Percentiles rank a stretch among this genome's conserved stretches.
These are phyloP conservation scores for Tricholoma terreum DNA, from an alignment of 768 basidiomycete genomes.

Conservation along the genomic window DNA sequence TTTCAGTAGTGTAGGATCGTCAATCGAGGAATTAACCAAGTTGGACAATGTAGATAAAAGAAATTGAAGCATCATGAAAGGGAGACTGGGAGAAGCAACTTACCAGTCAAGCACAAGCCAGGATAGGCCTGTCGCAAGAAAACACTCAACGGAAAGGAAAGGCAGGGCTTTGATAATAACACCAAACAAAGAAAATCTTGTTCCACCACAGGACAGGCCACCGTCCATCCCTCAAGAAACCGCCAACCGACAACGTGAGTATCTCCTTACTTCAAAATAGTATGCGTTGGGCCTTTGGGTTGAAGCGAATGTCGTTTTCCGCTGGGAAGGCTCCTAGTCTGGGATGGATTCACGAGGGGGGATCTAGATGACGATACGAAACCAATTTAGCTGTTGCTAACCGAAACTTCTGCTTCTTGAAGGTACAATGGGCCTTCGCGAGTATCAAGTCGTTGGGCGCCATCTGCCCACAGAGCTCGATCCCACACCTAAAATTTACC, in stretches of 20 bases:
- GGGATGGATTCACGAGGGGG: slow-evolving; percentile 25
- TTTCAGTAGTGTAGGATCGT: not conserved
- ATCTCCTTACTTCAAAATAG: not conserved
- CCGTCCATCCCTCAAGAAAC: slow-evolving; percentile 31
- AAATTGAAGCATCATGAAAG: not conserved
- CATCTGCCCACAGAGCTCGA: slow-evolving; percentile 93
- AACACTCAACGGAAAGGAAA: no score
- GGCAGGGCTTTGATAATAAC: not conserved
- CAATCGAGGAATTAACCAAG: not conserved
- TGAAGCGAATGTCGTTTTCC: slow-evolving; percentile 2
- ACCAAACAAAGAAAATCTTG: slow-evolving; percentile 14
- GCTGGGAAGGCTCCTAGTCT: slow-evolving; percentile 8
- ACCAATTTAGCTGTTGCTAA: slow-evolving; percentile 10
- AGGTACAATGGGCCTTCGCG: slow-evolving; percentile 71
- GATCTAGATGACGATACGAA: slow-evolving; percentile 20
- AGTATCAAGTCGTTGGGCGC: slow-evolving; percentile 97
- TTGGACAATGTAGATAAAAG: slow-evolving; percentile 3
- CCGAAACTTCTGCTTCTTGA: slow-evolving; percentile 1
- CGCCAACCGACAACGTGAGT: slow-evolving; percentile 36
- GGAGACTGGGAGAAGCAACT: not conserved
- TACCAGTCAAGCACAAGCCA: not conserved
- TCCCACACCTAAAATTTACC: slow-evolving; percentile 96
- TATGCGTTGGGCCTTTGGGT: not conserved
- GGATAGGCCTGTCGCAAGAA: no score
- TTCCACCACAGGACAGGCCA: not conserved